Evolutionary conservation across 805 yeast genomes (phyloP), one percentile per base, ranked within the genome.

Genomic region (Zygosaccharomyces siamensis): DNA sequence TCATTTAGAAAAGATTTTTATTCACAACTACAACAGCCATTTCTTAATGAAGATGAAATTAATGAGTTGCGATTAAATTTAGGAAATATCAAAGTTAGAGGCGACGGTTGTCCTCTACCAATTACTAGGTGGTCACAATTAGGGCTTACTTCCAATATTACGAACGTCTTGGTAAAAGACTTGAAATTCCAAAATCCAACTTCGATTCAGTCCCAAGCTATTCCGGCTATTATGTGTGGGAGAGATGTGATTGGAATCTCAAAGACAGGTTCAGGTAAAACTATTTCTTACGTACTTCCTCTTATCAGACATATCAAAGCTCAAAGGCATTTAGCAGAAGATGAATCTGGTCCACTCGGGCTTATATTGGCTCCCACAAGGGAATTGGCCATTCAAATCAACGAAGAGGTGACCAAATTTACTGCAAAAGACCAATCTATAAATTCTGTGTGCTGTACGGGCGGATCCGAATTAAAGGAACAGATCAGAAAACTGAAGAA

Each of bases 211-310:
- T 75, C 89, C 0, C 97, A 89, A 59, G 89, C 97, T 0, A 73
- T 90, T 20, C 98, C 99, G 0, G 85, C 89, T 0, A 80, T 89
- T 18, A 86, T 92, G 95, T 73, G 83, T 2, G 98, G 98, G 0
- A 68, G 85, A 42, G 98, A 93, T 68, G 79, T 92, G 6, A 84
- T 93, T 41, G 97, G 97, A 5, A 84, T 93, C 18, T 98, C 99
- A 0, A 89, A 89, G 55, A 93, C 99, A 0, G 99, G 99, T 0
- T 87, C 97, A 0, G 99, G 99, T 3, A 93, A 93, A 63, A 93
- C 99, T 0, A 74, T 92, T 57, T 86, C 97, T 1, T 93, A 87
- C 67, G 71, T 89, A 7, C 63, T 93, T 5, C 97, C 99, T 0
- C 67, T 93, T 69, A 72, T 92, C 45, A 74, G 96, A 45, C 98